Evolutionary conservation across 2,329 filamentous ascomycete species (phyloP), one percentile per base, ranked within the genome.

Genomic region (Atkinsonella hypoxylon): DNA sequence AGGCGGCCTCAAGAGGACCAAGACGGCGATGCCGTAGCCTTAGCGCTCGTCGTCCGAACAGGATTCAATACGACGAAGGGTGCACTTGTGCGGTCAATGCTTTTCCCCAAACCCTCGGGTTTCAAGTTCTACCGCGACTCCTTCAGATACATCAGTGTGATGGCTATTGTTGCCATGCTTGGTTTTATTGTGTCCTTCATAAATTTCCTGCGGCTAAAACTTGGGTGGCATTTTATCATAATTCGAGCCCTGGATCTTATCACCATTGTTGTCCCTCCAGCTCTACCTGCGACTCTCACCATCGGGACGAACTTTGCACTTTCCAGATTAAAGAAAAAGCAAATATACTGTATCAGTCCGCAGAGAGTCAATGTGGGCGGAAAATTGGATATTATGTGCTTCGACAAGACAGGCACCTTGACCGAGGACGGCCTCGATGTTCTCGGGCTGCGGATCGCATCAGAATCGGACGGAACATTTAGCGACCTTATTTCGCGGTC

Each of bases 101-200:
- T 98, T 38, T 98, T 98, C 63, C 94, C 93, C 0, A 98, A 98
- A 62, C 93, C 93, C 1, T 95, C 91, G 0, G 91, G 91, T 0
- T 98, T 98, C 78, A 97, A 94, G 61, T 98, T 98, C 64, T 98
- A 98, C 66, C 82, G 89, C 41, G 93, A 98, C 66, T 96, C 91
- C 0, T 98, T 98, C 70, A 82, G 90, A 20, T 98, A 98, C 65
- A 97, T 98, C 53, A 89, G 87, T 4, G 93, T 98, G 53, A 98
- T 98, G 93, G 91, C 79, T 6, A 71, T 82, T 41, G 83, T 98
- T 59, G 94, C 93, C 20, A 70, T 83, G 46, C 66, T 97, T 47
- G 93, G 94, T 0, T 98, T 98, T 62, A 72, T 90, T 20, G 89
- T 85, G 1, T 97, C 93, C 0, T 85, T 98, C 58, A 72, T 95